Evolutionary conservation across 1,284 basidiomycete genomes (phyloP).

Genomic region (Trichosporon sp.): DNA sequence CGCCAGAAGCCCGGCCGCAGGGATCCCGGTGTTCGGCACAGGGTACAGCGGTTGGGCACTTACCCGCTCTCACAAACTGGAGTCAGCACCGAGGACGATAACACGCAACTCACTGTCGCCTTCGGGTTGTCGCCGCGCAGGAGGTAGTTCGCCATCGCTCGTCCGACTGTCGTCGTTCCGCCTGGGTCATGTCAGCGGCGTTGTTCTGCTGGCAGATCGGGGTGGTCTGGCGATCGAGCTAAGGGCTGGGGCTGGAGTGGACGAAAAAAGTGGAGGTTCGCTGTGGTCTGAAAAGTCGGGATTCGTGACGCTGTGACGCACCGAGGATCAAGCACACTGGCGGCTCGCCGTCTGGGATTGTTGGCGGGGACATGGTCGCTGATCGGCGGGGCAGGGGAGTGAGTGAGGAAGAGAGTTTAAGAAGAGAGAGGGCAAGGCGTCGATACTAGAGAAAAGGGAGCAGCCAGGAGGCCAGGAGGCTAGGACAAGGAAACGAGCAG

Average conservation of each 20-base stretch:
- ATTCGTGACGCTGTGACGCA: not conserved
- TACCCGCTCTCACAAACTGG: slow-evolving; percentile 71
- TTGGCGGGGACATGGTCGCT: slow-evolving; percentile 3
- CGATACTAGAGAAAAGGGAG: slow-evolving; percentile 8
- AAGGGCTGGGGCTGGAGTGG: not conserved
- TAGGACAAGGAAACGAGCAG: not conserved
- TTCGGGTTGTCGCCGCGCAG: slow-evolving; percentile 30
- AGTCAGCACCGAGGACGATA: slow-evolving; percentile 35
- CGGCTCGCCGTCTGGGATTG: slow-evolving; percentile 8
- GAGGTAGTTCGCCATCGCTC: slow-evolving; percentile 42
- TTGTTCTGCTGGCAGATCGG: no score
- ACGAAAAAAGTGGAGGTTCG: slow-evolving; percentile 8
- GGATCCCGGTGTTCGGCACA: not conserved
- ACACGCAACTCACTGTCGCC: slow-evolving; percentile 29
- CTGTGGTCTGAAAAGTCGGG: not conserved
- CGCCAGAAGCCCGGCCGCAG: slow-evolving; percentile 54
- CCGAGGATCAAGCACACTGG: slow-evolving; percentile 11
- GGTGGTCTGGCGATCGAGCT: not conserved
- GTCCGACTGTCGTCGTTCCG: slow-evolving; percentile 47
- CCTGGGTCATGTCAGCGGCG: slow-evolving; percentile 31
- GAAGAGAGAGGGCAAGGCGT: not conserved
- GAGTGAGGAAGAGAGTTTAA: slow-evolving; percentile 13
- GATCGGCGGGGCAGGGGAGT: not conserved
- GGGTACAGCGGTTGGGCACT: slow-evolving; percentile 11
- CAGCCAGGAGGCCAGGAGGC: not conserved